phyloP scores from a whole-genome alignment of 176 grass and related monocot genomes.

The Carex parvula region DNA sequence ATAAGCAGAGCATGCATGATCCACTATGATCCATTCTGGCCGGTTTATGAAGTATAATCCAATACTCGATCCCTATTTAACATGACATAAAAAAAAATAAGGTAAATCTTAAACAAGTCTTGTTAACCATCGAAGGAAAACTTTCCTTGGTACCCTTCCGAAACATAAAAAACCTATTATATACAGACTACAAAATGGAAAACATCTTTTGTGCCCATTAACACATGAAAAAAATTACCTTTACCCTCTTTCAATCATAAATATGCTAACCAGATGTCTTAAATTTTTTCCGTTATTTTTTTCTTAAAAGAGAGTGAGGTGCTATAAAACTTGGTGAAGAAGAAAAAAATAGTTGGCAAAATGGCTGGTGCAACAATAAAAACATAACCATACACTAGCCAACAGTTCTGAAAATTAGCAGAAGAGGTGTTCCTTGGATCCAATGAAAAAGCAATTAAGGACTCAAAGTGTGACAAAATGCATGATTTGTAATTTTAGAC shows the following conservation, averaged over 20 bases:
- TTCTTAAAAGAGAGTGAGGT: neutral
- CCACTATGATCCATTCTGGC: slow-evolving; percentile 86
- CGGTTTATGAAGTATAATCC: slow-evolving; percentile 97
- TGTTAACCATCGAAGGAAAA: neutral
- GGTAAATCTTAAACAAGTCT: neutral
- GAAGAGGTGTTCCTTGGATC: neutral
- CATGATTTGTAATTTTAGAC: slow-evolving; percentile 3
- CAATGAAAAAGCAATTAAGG: neutral
- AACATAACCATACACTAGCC: neutral
- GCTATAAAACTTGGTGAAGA: neutral
- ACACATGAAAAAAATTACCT: neutral
- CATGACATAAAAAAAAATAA: slow-evolving; percentile 26
- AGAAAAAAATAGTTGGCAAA: neutral
- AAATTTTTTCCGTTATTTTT: neutral
- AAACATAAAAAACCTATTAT: neutral
- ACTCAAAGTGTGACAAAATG: slow-evolving; percentile 15
- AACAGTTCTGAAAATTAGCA: neutral
- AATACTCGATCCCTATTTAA: slow-evolving; percentile 65
- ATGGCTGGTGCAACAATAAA: neutral
- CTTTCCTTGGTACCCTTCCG: neutral
- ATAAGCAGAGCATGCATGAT: slow-evolving; percentile 92
- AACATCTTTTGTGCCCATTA: neutral
- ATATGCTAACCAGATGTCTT: neutral
- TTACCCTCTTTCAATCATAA: neutral
- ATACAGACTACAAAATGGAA: neutral